Base-by-base conservation (phyloP, 148 eudicot genomes). In the Bassia scoparia region DNA sequence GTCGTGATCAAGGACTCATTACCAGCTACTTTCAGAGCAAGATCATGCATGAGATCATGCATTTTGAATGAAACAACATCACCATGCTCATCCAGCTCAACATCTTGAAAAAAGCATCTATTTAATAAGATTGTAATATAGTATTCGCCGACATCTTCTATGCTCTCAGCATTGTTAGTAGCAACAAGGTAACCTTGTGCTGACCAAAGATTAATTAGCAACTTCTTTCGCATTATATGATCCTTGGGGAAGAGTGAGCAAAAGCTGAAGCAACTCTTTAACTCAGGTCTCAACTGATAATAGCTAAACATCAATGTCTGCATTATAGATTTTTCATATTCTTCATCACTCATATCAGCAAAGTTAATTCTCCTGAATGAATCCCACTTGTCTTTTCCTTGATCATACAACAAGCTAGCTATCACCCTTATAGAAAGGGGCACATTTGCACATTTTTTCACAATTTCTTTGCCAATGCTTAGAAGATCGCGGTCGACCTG, bases 41-140 rank as follows among this genome's bases (percentile, higher is more conserved):
- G 26, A 21, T 63, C 67, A 13, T 35, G 67, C 52, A 76, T 54
- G 16, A 64, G 44, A 50, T 75, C 76, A 55, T 76, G 79, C 38
- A 80, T 71, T 61, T 72, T 70, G 50, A 52, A 70, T 12, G 44
- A 14, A 31, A 26, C 38, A 24, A 62, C 66, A 20, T 35, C 67
- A 63, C 46, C 46, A 38, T 35, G 9, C 7, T 63, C 23, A 37
- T 63, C 27, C 15, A 1, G 20, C 11, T 20, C 11, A 9, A 63
- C 48, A n/a, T 10, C 27, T 63, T 63, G 67, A 10, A 63, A n/a
- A 23, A 63, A 35, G 37, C 48, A 63, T 38, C 67, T 63, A 8
- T 10, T 10, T 35, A 63, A 20, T 27, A 63, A 8, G 2, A 63
- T n/a, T 17, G 46, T 34, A 63, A 63, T 20, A 37, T 63, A 63